Evolutionary conservation across 148 eudicot genomes (phyloP).

Genomic region (Bassia scoparia): DNA sequence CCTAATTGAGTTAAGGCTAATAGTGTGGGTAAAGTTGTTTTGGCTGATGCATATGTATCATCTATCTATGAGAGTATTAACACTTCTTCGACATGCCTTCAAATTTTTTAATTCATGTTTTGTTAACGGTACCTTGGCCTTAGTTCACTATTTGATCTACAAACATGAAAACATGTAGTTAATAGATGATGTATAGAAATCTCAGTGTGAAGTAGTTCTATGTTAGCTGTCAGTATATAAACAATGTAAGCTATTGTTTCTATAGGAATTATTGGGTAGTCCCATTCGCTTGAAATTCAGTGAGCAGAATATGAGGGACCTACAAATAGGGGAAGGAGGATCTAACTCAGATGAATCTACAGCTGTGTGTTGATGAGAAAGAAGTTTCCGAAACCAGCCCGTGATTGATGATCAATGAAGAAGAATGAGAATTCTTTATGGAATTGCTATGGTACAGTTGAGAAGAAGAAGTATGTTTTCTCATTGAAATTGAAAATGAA

Average conservation of each 20-base stretch:
- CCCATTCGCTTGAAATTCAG: conserved; percentile 62
- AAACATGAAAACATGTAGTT: no score
- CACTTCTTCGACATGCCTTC: background rate
- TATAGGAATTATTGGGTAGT: conserved; percentile 75
- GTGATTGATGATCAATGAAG: conserved; percentile 36
- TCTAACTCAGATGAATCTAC: conserved; percentile 29
- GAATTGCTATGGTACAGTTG: background rate
- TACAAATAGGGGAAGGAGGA: conserved; percentile 31
- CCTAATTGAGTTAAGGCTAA: no score
- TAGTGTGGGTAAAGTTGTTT: no score
- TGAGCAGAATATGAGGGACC: conserved; percentile 40
- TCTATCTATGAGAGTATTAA: no score
- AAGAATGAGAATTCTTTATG: background rate
- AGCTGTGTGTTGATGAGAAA: conserved; percentile 22
- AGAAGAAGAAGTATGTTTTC: background rate
- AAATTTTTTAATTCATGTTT: background rate
- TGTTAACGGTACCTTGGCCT: background rate
- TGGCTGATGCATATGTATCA: no score
- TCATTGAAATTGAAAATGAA: background rate
- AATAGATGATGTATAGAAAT: background rate
- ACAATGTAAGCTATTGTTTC: background rate
- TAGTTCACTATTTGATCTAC: background rate
- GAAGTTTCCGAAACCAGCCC: conserved; percentile 38
- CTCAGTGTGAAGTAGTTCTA: background rate
- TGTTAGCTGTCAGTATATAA: background rate